phyloP scores from a whole-genome alignment of 2,329 filamentous ascomycete species.

The Sporothrix mexicana region DNA sequence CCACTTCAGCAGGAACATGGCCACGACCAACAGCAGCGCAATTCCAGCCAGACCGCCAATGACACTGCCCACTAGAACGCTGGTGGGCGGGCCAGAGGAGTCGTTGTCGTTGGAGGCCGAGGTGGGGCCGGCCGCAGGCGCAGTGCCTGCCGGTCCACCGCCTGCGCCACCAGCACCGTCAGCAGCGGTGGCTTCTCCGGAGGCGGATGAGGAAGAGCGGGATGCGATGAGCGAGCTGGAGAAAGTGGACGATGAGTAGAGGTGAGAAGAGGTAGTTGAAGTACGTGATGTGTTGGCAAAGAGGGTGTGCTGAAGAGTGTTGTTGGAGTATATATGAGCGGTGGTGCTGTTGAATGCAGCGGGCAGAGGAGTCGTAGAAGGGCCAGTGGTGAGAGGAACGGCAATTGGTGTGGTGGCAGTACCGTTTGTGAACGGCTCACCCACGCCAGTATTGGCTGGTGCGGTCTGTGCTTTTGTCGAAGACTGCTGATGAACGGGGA shows the following conservation, averaged over 20 bases:
- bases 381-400: slow-evolving; percentile 30
- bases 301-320: slow-evolving; percentile 35
- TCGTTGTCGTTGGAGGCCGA: slow-evolving; percentile 38
- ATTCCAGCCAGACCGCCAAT: slow-evolving; percentile 64
- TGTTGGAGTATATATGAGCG: slow-evolving; percentile 28
- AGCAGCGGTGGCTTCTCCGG: slow-evolving; percentile 32
- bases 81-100: slow-evolving; percentile 40
- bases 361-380: neutral
- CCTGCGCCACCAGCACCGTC: slow-evolving; percentile 38
- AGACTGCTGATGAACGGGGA: neutral
- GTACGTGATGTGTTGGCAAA: slow-evolving; percentile 42
- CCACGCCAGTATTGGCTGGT: neutral
- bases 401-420: slow-evolving; percentile 1
- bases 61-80: slow-evolving; percentile 60
- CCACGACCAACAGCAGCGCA: slow-evolving; percentile 60
- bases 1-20: slow-evolving; percentile 61
- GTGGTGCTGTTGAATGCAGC: slow-evolving; percentile 11
- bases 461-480: slow-evolving; percentile 22
- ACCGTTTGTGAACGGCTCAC: slow-evolving; percentile 26
- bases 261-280: slow-evolving; percentile 34
- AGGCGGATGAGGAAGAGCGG: slow-evolving; percentile 30
- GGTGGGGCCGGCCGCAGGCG: slow-evolving; percentile 40
- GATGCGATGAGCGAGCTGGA: slow-evolving; percentile 32
- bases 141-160: slow-evolving; percentile 39
- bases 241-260: slow-evolving; percentile 32